A percentile compares a stretch with the other conserved stretches of the same genome.
These are phyloP conservation scores for Tympanopsis confertula DNA, from an alignment of 2,329 filamentous ascomycete species.

Conservation along the genomic window DNA sequence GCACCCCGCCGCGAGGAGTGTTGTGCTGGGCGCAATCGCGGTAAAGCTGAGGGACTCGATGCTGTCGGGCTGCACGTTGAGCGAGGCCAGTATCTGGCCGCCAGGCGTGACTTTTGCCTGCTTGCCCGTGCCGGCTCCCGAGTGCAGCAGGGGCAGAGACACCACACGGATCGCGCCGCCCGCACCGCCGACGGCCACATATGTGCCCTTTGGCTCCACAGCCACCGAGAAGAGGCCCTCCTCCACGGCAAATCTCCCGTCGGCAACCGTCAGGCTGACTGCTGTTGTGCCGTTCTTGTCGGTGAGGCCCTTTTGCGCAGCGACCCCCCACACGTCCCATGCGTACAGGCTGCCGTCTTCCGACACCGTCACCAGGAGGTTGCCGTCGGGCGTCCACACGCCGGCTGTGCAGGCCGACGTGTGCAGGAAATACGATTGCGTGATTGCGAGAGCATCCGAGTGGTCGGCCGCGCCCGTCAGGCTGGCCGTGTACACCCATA, in stretches of 20 bases:
- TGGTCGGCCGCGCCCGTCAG: slow-evolving; percentile 39
- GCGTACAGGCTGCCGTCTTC: slow-evolving; percentile 85
- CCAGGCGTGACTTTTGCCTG: too few relatives aligned
- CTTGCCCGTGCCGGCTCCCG: too few relatives aligned
- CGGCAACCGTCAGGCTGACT: slow-evolving; percentile 64
- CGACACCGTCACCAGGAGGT: slow-evolving; percentile 73
- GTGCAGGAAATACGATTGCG: slow-evolving; percentile 88
- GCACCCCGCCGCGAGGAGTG: slow-evolving; percentile 51
- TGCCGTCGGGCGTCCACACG: slow-evolving; percentile 79
- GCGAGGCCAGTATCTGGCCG: too few relatives aligned
- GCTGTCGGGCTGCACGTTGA: slow-evolving; percentile 42
- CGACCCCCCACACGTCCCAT: slow-evolving; percentile 80
- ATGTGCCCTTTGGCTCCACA: slow-evolving; percentile 65
- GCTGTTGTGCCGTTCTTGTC: slow-evolving; percentile 50
- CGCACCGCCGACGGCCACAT: slow-evolving; percentile 78
- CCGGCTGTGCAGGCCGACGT: slow-evolving; percentile 78
- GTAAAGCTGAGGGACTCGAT: slow-evolving; percentile 67
- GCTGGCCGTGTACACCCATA: slow-evolving; percentile 91
- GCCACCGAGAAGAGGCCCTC: slow-evolving; percentile 84
- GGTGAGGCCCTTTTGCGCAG: slow-evolving; percentile 42
- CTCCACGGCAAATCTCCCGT: slow-evolving; percentile 85
- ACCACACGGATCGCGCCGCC: slow-evolving; percentile 78
- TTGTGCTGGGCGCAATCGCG: slow-evolving; percentile 26
- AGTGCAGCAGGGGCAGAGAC: slow-evolving; percentile 58
- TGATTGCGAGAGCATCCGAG: slow-evolving; percentile 62